Percentiles rank a stretch among this genome's conserved stretches.
Evolutionary conservation across 768 basidiomycete species (phyloP).

Genomic region (Amanita phalloides): DNA sequence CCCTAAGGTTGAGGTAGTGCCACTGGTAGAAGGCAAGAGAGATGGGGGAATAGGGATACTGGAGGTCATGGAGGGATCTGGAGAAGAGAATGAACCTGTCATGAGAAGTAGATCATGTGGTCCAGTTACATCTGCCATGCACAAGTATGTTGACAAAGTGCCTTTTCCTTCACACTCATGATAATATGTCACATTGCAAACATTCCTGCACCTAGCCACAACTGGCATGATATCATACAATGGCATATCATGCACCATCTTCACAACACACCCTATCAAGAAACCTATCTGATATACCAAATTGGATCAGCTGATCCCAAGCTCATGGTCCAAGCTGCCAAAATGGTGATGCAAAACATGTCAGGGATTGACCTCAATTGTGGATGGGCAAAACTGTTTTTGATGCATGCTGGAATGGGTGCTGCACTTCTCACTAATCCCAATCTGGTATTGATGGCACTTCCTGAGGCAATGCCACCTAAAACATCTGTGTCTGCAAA

Average conservation of each 20-base stretch:
- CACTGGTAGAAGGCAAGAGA: no score
- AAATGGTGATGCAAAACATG: constrained; percentile 77
- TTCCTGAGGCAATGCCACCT: constrained; percentile 61
- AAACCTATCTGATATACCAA: constrained; percentile 94
- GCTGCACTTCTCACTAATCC: constrained; percentile 90
- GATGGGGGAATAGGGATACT: no score
- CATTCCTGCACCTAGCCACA: constrained; percentile 37
- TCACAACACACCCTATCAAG: constrained; percentile 89
- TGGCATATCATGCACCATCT: constrained; percentile 78
- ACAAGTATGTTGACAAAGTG: neutral
- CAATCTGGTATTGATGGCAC: constrained; percentile 76
- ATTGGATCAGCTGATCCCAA: constrained; percentile 89
- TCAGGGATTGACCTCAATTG: constrained; percentile 96
- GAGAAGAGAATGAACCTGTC: no score
- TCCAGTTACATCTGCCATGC: neutral
- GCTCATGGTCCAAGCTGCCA: constrained; percentile 87
- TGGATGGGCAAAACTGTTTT: constrained; percentile 95
- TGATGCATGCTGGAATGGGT: constrained; percentile 91
- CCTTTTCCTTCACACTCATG: neutral
- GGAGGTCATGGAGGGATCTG: no score
- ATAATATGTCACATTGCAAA: neutral
- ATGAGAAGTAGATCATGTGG: constrained; percentile 67
- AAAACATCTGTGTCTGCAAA: constrained; percentile 89
- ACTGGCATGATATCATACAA: constrained; percentile 86
- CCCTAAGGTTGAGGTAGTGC: no score